Percentiles rank a stretch among this genome's conserved stretches.
phyloP scores from a whole-genome alignment of 2,329 filamentous ascomycete genomes.

The Tolypocladium pustulatum region DNA sequence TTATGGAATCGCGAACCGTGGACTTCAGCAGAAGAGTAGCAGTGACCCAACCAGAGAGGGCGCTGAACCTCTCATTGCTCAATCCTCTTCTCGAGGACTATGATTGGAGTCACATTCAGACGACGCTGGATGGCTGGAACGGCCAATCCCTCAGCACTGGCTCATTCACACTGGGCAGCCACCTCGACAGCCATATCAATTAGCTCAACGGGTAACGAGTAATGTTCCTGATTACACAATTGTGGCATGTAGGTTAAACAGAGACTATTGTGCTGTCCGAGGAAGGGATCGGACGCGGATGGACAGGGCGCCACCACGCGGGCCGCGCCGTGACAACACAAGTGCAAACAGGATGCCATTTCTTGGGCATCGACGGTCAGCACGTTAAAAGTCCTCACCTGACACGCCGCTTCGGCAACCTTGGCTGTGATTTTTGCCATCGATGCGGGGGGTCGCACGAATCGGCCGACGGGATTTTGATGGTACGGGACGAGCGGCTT shows the following conservation, averaged over 20 bases:
- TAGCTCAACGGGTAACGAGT: background rate
- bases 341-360: too few species aligned
- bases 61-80: background rate
- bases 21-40: background rate
- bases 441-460: background rate
- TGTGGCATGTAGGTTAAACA: too few species aligned
- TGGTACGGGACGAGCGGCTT: background rate
- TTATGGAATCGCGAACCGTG: background rate
- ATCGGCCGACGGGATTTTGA: background rate
- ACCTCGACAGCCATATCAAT: background rate
- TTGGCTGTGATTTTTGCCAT: background rate
- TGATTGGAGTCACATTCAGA: background rate
- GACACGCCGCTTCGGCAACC: background rate
- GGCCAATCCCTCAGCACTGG: background rate
- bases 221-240: background rate
- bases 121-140: background rate
- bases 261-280: background rate
- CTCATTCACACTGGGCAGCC: background rate
- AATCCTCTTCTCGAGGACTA: background rate
- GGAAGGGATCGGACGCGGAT: background rate
- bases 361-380: background rate
- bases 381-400: background rate
- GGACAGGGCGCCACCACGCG: too few species aligned
- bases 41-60: background rate
- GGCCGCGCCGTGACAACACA: too few species aligned